These are phyloP conservation scores for Aureobasidium sp. DNA, from an alignment of 2,329 filamentous ascomycete genomes.

Conservation along the genomic window DNA sequence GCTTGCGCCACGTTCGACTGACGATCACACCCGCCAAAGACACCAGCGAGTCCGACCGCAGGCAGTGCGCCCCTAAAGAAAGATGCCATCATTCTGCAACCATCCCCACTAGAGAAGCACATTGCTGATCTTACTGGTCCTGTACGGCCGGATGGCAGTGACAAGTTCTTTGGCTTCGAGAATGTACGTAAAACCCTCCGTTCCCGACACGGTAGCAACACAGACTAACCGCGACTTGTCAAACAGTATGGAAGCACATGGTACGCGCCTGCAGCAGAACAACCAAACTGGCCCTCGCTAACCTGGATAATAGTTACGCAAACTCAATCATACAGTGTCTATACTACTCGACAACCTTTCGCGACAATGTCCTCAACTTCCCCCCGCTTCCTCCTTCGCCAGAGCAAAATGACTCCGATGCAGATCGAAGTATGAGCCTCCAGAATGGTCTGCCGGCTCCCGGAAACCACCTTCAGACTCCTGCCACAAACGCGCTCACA, in stretches of 20 bases:
- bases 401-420: slow-evolving; percentile 5
- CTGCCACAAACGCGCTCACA: slow-evolving; percentile 20
- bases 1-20: slow-evolving; percentile 17
- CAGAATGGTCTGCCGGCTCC: slow-evolving; percentile 60
- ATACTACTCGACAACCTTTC: slow-evolving; percentile 95
- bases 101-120: slow-evolving; percentile 75
- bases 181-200: slow-evolving; percentile 72
- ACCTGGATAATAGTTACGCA: slow-evolving; percentile 75
- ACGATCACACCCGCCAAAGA: slow-evolving; percentile 37
- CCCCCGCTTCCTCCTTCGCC: slow-evolving; percentile 48
- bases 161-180: slow-evolving; percentile 98
- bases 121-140: slow-evolving; percentile 85
- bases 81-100: slow-evolving; percentile 61
- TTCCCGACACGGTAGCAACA: slow-evolving; percentile 3
- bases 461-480: slow-evolving; percentile 30
- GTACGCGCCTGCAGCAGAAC: slow-evolving; percentile 58
- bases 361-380: slow-evolving; percentile 94
- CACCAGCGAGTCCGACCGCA: slow-evolving; percentile 51
- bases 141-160: slow-evolving; percentile 86
- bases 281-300: background rate
- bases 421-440: slow-evolving; percentile 33
- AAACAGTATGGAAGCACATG: slow-evolving; percentile 96
- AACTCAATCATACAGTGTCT: slow-evolving; percentile 99
- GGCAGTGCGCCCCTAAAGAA: slow-evolving; percentile 61
- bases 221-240: slow-evolving; percentile 22